Conservation (phyloP, 768 basidiomycete genomes). For the Mycena epipterygia region DNA sequence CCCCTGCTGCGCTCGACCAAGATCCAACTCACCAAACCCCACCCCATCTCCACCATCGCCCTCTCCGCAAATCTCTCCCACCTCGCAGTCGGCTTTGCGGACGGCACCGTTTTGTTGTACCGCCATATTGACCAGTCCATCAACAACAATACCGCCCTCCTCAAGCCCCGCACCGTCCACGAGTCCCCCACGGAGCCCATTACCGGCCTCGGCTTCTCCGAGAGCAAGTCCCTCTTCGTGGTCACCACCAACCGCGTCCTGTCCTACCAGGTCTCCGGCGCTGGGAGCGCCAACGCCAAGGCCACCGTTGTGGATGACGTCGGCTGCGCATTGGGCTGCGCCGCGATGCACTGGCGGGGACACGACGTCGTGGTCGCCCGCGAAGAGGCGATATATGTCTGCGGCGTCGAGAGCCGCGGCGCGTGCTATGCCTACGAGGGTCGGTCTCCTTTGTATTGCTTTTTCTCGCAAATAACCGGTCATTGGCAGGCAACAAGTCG, state of each 20-base stretch:
- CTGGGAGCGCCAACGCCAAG: slow-evolving; percentile 71
- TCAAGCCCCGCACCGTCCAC: slow-evolving; percentile 87
- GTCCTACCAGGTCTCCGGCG: slow-evolving; percentile 80
- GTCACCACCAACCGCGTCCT: slow-evolving; percentile 90
- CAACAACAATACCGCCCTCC: slow-evolving; percentile 81
- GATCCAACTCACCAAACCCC: slow-evolving; percentile 82
- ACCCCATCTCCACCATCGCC: slow-evolving; percentile 87
- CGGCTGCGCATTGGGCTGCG: slow-evolving; percentile 88
- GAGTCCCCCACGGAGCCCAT: slow-evolving; percentile 91
- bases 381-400: slow-evolving; percentile 93
- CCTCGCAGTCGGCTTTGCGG: slow-evolving; percentile 93
- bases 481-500: slow-evolving; percentile 73
- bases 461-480: not conserved
- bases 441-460: slow-evolving; percentile 42
- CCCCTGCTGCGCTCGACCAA: slow-evolving; percentile 80
- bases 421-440: slow-evolving; percentile 95
- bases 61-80: slow-evolving; percentile 84
- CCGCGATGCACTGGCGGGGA: slow-evolving; percentile 81
- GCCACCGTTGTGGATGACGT: slow-evolving; percentile 87
- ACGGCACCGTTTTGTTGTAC: slow-evolving; percentile 93
- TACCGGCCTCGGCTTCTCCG: slow-evolving; percentile 91
- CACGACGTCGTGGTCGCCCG: slow-evolving; percentile 86
- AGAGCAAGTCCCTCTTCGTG: slow-evolving; percentile 83
- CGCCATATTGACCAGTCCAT: slow-evolving; percentile 94
- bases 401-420: slow-evolving; percentile 84